Percentiles rank a stretch among this genome's conserved stretches.
Evolutionary conservation across 495 filamentous ascomycete genomes (phyloP).

Genomic region (Beverwykella pulmonaria): DNA sequence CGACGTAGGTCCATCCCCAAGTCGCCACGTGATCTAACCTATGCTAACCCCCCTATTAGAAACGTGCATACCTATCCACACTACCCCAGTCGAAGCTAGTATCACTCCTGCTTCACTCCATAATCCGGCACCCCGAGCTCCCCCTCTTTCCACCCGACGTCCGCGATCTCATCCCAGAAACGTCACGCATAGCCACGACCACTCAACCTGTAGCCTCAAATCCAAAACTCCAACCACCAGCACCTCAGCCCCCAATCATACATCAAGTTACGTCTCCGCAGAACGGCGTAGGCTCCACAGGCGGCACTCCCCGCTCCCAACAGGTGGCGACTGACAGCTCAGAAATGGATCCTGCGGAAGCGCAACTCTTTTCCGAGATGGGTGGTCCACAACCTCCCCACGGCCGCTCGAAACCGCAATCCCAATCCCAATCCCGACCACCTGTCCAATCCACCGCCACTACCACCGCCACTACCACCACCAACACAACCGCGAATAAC

Average conservation of each 20-base stretch:
- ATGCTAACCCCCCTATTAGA: conserved; percentile 39
- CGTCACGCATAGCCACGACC: neutral
- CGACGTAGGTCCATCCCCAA: conserved; percentile 21
- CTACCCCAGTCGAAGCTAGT: conserved; percentile 51
- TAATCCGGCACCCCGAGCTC: conserved; percentile 47
- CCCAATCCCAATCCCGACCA: neutral
- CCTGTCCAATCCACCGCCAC: neutral
- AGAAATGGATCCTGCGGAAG: conserved; percentile 38
- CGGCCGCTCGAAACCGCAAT: neutral
- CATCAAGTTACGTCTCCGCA: neutral
- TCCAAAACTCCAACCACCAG: neutral
- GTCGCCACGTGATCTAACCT: neutral
- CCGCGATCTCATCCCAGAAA: conserved; percentile 30
- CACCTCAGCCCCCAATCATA: neutral
- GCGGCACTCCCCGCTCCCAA: conserved; percentile 24
- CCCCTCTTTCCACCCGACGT: conserved; percentile 48
- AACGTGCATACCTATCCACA: conserved; percentile 54
- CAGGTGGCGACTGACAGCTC: conserved; percentile 20
- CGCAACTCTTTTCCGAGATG: conserved; percentile 35
- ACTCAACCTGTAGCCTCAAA: conserved; percentile 11
- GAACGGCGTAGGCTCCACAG: conserved; percentile 10
- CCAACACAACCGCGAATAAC: neutral
- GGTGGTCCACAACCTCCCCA: neutral
- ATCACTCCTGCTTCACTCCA: conserved; percentile 52
- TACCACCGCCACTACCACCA: neutral